A percentile compares a stretch with the other conserved stretches of the same genome.
Conservation (phyloP, 1,284 basidiomycete genomes). For the Polyporus tsugae region DNA sequence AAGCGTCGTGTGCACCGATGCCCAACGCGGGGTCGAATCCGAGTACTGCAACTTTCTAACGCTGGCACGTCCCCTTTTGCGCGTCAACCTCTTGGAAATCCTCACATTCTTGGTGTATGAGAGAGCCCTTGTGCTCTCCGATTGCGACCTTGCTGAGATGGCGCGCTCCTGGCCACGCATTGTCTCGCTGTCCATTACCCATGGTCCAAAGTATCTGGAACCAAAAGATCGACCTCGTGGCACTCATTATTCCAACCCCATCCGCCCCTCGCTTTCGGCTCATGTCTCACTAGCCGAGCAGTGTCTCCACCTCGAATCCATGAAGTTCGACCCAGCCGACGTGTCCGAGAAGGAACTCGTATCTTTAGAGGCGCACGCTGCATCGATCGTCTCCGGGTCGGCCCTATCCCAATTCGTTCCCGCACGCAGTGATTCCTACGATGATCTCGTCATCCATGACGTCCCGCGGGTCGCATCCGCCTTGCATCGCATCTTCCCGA, state of each 20-base stretch:
- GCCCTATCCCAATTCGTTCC: neutral
- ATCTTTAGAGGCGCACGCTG: neutral
- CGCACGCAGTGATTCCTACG: neutral
- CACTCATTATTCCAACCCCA: neutral
- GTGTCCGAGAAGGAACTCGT: neutral
- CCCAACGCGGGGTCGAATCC: neutral
- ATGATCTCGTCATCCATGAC: neutral
- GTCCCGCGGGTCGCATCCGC: neutral
- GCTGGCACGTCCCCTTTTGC: neutral
- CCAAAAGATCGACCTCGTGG: neutral
- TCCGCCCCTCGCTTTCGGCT: neutral
- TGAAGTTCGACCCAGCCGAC: constrained; percentile 1
- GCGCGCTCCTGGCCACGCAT: neutral
- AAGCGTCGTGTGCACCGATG: neutral
- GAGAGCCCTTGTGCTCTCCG: neutral
- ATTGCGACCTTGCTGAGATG: neutral
- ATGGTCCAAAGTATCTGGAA: neutral
- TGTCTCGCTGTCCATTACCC: neutral
- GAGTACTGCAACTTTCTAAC: neutral
- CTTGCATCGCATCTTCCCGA: neutral
- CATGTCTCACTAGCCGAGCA: neutral
- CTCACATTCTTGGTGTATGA: neutral
- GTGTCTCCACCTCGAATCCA: neutral
- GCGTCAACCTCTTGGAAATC: neutral
- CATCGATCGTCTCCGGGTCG: neutral